phyloP scores from a whole-genome alignment of 345 rosid species.

The Mercurialis annua region DNA sequence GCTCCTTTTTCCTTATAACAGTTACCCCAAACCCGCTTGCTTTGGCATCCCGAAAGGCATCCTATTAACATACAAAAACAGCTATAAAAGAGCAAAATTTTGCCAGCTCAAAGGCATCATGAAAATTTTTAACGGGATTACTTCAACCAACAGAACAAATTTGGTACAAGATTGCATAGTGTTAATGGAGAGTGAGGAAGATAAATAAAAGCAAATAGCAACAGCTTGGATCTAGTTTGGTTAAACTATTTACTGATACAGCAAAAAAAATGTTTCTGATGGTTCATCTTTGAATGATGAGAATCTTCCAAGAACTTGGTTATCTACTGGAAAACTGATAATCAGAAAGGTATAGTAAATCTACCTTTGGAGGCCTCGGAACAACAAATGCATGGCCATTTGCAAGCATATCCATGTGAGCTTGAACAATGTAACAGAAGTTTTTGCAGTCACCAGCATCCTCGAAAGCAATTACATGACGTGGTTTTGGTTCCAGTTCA shows the following conservation, averaged over 20 bases:
- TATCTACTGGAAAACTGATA: neutral
- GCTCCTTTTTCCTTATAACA: constrained; percentile 68
- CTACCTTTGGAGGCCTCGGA: constrained; percentile 83
- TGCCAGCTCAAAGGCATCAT: neutral
- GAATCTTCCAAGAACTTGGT: constrained; percentile 1
- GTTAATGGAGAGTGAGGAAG: constrained; percentile 5
- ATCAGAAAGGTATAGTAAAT: neutral
- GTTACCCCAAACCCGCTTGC: constrained; percentile 80
- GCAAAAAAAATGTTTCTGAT: constrained; percentile 3
- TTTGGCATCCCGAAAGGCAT: constrained; percentile 83
- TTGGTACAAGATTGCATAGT: neutral
- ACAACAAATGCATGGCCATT: constrained; percentile 77
- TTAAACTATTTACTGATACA: neutral
- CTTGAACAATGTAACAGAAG: constrained; percentile 75
- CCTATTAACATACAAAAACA: constrained; percentile 33
- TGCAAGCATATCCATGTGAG: constrained; percentile 78
- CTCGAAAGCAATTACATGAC: constrained; percentile 80
- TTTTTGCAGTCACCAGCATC: constrained; percentile 67
- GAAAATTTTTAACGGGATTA: neutral
- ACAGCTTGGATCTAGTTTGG: neutral
- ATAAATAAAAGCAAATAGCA: neutral
- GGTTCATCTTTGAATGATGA: neutral
- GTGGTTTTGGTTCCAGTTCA: constrained; percentile 83
- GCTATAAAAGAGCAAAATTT: neutral
- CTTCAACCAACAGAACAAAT: constrained; percentile 1